Evolutionary conservation across 1,139 yeast genomes (phyloP).

Genomic region (Debaryomycetaceae sp.): DNA sequence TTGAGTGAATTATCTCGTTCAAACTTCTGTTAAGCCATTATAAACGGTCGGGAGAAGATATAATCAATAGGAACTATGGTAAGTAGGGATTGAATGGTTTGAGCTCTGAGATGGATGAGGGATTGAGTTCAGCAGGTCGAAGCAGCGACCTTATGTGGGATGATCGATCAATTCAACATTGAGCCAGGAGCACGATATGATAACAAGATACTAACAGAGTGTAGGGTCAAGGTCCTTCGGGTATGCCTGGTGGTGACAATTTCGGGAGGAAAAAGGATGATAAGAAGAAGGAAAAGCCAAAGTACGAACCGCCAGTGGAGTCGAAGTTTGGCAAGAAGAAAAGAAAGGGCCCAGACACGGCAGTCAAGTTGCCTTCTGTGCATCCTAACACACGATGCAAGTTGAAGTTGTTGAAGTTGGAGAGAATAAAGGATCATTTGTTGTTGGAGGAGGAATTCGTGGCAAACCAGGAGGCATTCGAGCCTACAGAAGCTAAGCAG

Average conservation of each 20-base stretch:
- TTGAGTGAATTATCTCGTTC: not conserved
- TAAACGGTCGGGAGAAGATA: not conserved
- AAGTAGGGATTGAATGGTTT: not conserved
- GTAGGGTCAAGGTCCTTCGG: constrained; percentile 80
- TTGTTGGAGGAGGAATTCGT: constrained; percentile 95
- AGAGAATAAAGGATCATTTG: constrained; percentile 93
- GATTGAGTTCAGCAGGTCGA: no score
- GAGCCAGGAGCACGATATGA: no score
- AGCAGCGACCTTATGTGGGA: no score
- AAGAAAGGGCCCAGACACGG: constrained; percentile 89
- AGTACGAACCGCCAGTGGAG: constrained; percentile 98
- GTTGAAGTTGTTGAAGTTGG: constrained; percentile 84
- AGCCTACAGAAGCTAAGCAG: constrained; percentile 95
- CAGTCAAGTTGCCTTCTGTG: constrained; percentile 82
- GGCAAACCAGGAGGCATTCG: constrained; percentile 88
- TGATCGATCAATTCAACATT: no score
- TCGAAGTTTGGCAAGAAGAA: constrained; percentile 87
- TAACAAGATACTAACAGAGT: constrained; percentile 2
- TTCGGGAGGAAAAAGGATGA: constrained; percentile 68
- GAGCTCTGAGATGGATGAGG: no score
- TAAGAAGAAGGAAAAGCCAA: constrained; percentile 82
- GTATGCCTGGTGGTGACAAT: constrained; percentile 58
- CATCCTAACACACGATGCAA: constrained; percentile 93
- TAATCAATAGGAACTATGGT: not conserved
- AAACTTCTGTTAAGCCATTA: not conserved